Conservation (phyloP, 768 basidiomycete genomes). For the Macrolepiota dolichaula region DNA sequence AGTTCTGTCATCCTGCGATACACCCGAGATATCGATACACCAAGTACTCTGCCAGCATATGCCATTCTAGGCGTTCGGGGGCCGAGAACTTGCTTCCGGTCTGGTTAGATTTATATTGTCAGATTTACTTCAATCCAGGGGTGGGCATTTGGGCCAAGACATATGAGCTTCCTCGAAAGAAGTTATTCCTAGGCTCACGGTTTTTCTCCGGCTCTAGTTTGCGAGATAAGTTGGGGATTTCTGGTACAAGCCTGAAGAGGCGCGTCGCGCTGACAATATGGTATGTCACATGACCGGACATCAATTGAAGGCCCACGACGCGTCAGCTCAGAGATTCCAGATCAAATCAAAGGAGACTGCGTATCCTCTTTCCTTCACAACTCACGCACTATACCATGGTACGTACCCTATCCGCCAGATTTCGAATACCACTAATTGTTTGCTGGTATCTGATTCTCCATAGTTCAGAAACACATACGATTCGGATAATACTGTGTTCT, state of each 20-base stretch:
- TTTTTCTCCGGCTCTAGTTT: too few species aligned
- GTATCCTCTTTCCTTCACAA: background rate
- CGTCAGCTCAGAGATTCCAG: background rate
- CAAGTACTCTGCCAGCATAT: too few species aligned
- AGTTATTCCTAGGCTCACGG: too few species aligned
- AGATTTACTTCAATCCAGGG: background rate
- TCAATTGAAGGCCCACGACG: background rate
- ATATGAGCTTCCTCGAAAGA: too few species aligned
- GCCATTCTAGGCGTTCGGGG: too few species aligned
- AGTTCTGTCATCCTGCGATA: too few species aligned
- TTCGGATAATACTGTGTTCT: slow-evolving; percentile 97
- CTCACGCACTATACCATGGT: slow-evolving; percentile 3
- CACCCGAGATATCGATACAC: too few species aligned
- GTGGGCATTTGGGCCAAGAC: too few species aligned
- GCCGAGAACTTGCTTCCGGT: too few species aligned
- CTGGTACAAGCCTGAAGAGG: background rate
- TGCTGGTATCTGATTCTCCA: background rate
- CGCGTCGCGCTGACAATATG: background rate
- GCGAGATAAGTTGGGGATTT: too few species aligned
- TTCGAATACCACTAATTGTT: slow-evolving; percentile 4
- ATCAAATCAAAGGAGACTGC: background rate
- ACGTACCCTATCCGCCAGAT: background rate
- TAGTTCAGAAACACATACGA: slow-evolving; percentile 97
- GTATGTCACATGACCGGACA: background rate
- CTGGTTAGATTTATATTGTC: background rate